These are phyloP conservation scores for Psilocybe cyanescens DNA, from an alignment of 768 basidiomycete genomes.

Conservation along the genomic window DNA sequence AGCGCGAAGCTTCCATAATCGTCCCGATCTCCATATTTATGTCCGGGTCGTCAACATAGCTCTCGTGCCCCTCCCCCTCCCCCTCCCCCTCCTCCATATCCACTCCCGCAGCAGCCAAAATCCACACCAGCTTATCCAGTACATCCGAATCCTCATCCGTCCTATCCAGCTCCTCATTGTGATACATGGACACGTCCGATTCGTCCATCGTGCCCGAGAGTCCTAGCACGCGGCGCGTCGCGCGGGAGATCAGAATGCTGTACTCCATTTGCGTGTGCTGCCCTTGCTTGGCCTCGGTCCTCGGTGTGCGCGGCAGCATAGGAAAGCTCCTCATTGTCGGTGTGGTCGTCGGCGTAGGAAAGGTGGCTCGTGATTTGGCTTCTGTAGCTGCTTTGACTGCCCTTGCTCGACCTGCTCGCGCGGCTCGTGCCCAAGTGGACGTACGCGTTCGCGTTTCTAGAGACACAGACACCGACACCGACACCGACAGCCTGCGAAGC, in stretches of 20 bases:
- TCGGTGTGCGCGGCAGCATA: not conserved
- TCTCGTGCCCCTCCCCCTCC: not conserved
- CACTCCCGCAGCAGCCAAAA: conserved; percentile 48
- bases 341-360: not conserved
- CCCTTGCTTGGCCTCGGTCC: not conserved
- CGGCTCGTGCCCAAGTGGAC: not conserved
- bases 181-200: conserved; percentile 49
- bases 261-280: conserved; percentile 1
- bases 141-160: conserved; percentile 79
- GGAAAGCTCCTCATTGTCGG: not conserved
- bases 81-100: too few species aligned
- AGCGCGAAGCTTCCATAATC: conserved; percentile 6
- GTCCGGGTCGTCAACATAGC: not conserved
- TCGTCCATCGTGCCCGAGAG: conserved; percentile 72
- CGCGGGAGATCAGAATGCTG: conserved; percentile 34
- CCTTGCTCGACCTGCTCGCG: conserved; percentile 13
- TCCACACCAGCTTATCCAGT: conserved; percentile 71
- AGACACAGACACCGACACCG: not conserved
- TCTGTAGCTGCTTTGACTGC: conserved; percentile 23
- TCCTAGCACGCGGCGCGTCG: conserved; percentile 59
- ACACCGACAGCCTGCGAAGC: not conserved
- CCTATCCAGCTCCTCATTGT: conserved; percentile 45
- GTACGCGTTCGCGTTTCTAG: not conserved
- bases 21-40: not conserved
- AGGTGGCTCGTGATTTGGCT: not conserved